These are phyloP conservation scores for Aspergillus sp. DNA, from an alignment of 2,329 filamentous ascomycete species.

Conservation along the genomic window DNA sequence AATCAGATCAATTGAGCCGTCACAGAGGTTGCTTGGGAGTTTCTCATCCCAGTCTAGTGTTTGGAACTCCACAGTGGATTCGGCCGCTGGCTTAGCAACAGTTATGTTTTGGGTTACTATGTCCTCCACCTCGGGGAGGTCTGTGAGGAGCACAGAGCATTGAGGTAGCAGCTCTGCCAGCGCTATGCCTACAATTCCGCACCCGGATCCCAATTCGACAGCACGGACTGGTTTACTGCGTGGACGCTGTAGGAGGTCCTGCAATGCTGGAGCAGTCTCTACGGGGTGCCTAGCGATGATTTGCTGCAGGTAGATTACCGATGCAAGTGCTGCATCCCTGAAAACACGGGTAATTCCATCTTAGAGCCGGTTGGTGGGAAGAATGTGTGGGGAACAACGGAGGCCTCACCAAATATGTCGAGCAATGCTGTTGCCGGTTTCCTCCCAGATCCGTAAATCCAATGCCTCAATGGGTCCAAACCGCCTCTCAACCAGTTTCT, in stretches of 20 bases:
- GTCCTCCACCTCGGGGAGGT: slow-evolving; percentile 63
- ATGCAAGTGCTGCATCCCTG: slow-evolving; percentile 61
- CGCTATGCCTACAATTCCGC: slow-evolving; percentile 67
- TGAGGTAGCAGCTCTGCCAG: slow-evolving; percentile 55
- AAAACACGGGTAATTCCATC: not conserved
- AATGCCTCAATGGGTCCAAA: slow-evolving; percentile 45
- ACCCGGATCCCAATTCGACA: slow-evolving; percentile 67
- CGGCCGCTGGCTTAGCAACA: slow-evolving; percentile 42
- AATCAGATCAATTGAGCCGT: slow-evolving; percentile 55
- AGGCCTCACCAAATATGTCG: slow-evolving; percentile 64
- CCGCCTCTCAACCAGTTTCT: slow-evolving; percentile 56
- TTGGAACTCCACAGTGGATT: slow-evolving; percentile 48
- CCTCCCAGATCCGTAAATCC: slow-evolving; percentile 60
- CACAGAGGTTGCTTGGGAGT: slow-evolving; percentile 44
- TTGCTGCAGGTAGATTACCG: slow-evolving; percentile 53
- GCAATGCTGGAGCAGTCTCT: slow-evolving; percentile 25
- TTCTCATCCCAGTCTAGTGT: slow-evolving; percentile 64
- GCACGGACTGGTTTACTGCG: slow-evolving; percentile 44
- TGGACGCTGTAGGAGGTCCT: slow-evolving; percentile 32
- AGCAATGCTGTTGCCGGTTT: slow-evolving; percentile 71
- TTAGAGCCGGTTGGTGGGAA: slow-evolving; percentile 11
- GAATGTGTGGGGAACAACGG: not conserved
- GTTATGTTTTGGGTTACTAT: slow-evolving; percentile 59
- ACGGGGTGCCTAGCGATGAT: slow-evolving; percentile 33
- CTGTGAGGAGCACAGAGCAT: slow-evolving; percentile 61